Conservation (phyloP, 129 eudicot species). For the Apium graveolens region DNA sequence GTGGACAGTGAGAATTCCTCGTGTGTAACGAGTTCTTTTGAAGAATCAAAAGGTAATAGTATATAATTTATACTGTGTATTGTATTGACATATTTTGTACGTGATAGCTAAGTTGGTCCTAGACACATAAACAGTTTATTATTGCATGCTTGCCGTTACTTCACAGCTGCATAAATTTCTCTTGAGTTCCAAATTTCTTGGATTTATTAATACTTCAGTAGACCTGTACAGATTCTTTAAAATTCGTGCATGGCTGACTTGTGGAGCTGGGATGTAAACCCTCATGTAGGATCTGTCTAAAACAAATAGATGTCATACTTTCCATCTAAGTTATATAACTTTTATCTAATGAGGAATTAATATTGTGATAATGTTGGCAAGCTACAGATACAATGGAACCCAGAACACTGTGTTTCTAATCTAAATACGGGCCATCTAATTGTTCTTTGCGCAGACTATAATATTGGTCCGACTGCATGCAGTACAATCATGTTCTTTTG, state of each 20-base stretch:
- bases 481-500: not conserved
- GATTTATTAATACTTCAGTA: not conserved
- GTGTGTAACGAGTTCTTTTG: slow-evolving; percentile 32
- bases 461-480: not conserved
- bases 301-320: not conserved
- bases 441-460: not conserved
- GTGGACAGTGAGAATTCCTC: slow-evolving; percentile 33
- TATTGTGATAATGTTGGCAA: not conserved
- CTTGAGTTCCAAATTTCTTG: not conserved
- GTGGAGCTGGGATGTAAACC: not conserved
- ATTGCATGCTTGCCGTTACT: not conserved
- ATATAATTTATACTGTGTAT: not conserved
- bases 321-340: not conserved
- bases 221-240: not conserved
- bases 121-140: not conserved
- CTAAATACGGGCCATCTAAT: not conserved
- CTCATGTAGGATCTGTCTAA: not conserved
- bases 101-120: not conserved
- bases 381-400: not conserved
- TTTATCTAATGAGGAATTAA: not conserved
- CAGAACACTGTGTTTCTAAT: not conserved
- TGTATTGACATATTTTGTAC: not conserved
- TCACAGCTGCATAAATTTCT: not conserved
- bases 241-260: not conserved
- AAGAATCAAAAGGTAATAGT: slow-evolving; percentile 46